Base-by-base conservation (phyloP, 2,329 filamentous ascomycete genomes). In the Ophiostoma tasmaniense region DNA sequence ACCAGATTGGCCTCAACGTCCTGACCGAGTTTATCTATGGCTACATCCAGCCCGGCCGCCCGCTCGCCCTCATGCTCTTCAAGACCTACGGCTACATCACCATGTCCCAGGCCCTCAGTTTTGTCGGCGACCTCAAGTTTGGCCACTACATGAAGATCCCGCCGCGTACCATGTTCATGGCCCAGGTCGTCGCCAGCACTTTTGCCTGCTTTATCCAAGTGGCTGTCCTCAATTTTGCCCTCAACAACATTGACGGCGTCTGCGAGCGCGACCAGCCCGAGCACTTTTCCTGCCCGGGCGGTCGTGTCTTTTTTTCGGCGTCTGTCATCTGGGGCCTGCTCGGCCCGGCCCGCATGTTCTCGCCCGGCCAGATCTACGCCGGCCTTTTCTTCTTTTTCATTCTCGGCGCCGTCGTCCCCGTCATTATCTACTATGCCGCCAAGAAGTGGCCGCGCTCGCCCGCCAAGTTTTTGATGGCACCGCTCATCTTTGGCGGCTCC, bases 1-100 rank as follows among this genome's bases (percentile, higher is more conserved):
- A 85, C 67, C 85, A 87, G 75, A 80, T 90, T 3, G 88, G 88
- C 4, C 80, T 91, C 28, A 90, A 90, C 73, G 88, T 92, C 22
- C 78, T 91, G 70, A 89, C 88, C n/a, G 89, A 91, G 75, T 90
- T 89, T 73, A 83, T 92, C 70, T 84, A 89, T 71, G 89, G 89
- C 6, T 91, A 91, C 77, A 89, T 91, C 82, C 84, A 89, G 66
- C 89, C 89, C 0, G 89, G 89, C 33, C 83, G 83, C 2, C 89
- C 89, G 1, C 81, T 91, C 71, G 88, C 88, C 65, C 88, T 91
- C 83, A 92, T 92, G 89, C 84, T 91, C 79, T 91, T 91, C 80
- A 91, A 91, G 78, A 90, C 88, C 71, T 91, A 89, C 74, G 87
- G 88, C 66, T 90, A 89, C 75, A 85, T 90, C 69, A 86, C 82